Base-by-base conservation (phyloP, 1,284 basidiomycete genomes). In the Cutaneotrichosporon sp. region DNA sequence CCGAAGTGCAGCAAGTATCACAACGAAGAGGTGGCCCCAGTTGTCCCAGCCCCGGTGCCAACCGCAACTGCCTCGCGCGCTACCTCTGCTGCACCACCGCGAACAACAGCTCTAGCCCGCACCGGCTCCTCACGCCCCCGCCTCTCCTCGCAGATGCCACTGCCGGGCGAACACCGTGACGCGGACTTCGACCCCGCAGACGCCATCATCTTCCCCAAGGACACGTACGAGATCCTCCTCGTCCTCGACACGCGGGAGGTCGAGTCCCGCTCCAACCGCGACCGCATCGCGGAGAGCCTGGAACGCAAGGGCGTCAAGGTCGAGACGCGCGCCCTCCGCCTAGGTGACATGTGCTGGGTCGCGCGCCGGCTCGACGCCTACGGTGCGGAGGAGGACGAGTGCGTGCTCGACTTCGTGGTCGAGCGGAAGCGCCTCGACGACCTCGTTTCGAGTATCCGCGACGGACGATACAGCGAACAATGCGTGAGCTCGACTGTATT, bases 271-370 rank as follows among this genome's bases (percentile, higher is more conserved):
- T 74, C 71, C 11, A 72, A 74, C 60, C 70, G 77, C 22, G 79
- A 81, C 54, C 75, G 73, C 63, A 74, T 80, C 16, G 67, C 68
- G 4, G 76, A 79, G 22, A 67, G 69, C 9, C 69, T 82, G 3
- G 58, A 65, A 24, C 71, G 72, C 18, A 71, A 75, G 36, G 81
- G 81, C 0, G 67, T 84, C 38, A 69, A 72, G 18, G 80, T 82
- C n/a, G 82, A 83, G 60, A 78, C 80, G 31, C 69, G 82, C 20
- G 79, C 82, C 2, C 69, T 86, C 36, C 76, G 81, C 31, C 68
- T 86, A 8, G 84, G 84, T 5, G 85, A 86, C 72, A 82, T 83
- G 61, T 73, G 83, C 27, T 86, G 85, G 85, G 74, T 86, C 16
- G 84, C 84, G 1, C 74, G 78, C 27, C 60, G 79, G 29, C 71